Evolutionary conservation across 345 rosid genomes (phyloP).

Genomic region (Microcos paniculata): DNA sequence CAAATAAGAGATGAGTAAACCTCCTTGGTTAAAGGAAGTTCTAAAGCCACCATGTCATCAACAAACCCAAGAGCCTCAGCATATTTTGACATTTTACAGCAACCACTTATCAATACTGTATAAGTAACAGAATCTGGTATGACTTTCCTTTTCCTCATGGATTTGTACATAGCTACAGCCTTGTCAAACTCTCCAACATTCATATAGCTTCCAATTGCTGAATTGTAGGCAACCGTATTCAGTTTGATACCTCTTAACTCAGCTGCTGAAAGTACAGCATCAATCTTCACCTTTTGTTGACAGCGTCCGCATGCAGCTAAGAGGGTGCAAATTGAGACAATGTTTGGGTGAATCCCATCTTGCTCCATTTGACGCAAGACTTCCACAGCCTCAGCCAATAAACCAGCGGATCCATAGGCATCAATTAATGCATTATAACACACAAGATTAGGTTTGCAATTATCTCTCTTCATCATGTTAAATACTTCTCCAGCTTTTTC

Average conservation of each 20-base stretch:
- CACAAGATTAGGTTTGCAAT: conserved; percentile 70
- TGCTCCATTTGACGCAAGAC: conserved; percentile 81
- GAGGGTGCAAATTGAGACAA: conserved; percentile 81
- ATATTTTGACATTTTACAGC: conserved; percentile 71
- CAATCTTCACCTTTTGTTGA: conserved; percentile 67
- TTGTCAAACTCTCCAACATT: conserved; percentile 79
- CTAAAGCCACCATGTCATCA: conserved; percentile 56
- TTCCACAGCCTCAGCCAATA: conserved; percentile 73
- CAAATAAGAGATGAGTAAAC: conserved; percentile 72
- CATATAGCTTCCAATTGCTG: conserved; percentile 85
- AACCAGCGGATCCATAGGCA: conserved; percentile 88
- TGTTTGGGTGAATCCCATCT: conserved; percentile 63
- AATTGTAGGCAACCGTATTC: conserved; percentile 80
- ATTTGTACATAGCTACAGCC: conserved; percentile 57
- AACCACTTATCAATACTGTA: conserved; percentile 73
- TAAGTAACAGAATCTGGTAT: conserved; percentile 74
- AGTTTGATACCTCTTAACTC: conserved; percentile 72
- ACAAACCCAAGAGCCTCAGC: conserved; percentile 69
- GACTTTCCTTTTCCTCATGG: conserved; percentile 71
- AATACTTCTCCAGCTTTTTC: conserved; percentile 73
- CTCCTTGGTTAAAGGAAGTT: conserved; percentile 70
- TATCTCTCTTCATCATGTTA: conserved; percentile 63
- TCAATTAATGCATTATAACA: conserved; percentile 84
- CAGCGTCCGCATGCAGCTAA: conserved; percentile 85
- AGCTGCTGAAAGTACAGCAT: conserved; percentile 75